A percentile compares a stretch with the other conserved stretches of the same genome.
Conservation (phyloP, 108 stramenopile species). For the Pseudonitzschia multiseries region DNA sequence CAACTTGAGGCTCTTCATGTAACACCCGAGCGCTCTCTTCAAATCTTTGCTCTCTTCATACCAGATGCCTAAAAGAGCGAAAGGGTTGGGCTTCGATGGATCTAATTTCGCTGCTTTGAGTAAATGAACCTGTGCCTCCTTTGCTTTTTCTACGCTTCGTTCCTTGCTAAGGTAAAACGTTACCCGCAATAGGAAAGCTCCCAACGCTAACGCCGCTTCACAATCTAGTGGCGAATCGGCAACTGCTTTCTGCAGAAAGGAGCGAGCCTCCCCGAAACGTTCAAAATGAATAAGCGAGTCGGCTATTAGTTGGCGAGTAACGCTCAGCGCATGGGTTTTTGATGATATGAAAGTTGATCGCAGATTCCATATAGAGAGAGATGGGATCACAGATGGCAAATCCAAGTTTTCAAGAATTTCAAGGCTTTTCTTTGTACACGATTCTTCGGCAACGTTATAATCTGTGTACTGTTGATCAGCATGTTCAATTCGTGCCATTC, state of each 20-base stretch:
- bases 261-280: conserved; percentile 45
- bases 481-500: conserved; percentile 20
- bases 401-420: conserved; percentile 11
- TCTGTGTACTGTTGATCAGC: conserved; percentile 8
- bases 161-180: conserved; percentile 22
- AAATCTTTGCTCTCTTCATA: conserved; percentile 56
- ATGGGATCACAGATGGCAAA: background rate
- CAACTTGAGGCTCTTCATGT: conserved; percentile 48
- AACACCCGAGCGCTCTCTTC: conserved; percentile 62
- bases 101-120: conserved; percentile 74
- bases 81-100: conserved; percentile 52
- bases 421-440: conserved; percentile 5
- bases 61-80: conserved; percentile 72
- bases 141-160: conserved; percentile 2
- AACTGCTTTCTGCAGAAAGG: conserved; percentile 58
- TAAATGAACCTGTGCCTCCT: conserved; percentile 49
- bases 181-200: conserved; percentile 56
- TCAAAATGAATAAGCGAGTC: conserved; percentile 51
- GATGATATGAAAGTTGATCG: conserved; percentile 1
- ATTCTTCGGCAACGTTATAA: background rate
- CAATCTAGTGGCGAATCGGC: conserved; percentile 50
- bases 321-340: conserved; percentile 40
- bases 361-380: conserved; percentile 27
- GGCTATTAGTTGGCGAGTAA: conserved; percentile 60
- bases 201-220: conserved; percentile 58